Percentiles rank a stretch among this genome's conserved stretches.
Evolutionary conservation across 192 early-diverging fungal genomes (phyloP).

Genomic region (Chytriomyces sp.): DNA sequence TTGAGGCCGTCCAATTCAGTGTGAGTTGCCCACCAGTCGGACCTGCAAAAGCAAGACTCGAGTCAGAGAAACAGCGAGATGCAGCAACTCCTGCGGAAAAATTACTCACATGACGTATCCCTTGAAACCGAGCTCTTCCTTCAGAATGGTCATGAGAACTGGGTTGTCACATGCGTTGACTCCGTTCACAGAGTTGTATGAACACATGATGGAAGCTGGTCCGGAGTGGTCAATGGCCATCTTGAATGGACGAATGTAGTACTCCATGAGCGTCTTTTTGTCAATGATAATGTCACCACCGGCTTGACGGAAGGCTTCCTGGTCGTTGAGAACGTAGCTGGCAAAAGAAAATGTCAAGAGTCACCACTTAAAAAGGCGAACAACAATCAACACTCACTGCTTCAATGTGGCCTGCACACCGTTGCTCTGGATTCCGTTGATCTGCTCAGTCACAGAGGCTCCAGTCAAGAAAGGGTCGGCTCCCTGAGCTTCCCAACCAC

Average conservation of each 20-base stretch:
- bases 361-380: not conserved
- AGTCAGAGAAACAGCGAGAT: too few species aligned
- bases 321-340: conserved; percentile 54
- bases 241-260: conserved; percentile 66
- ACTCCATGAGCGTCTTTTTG: conserved; percentile 62
- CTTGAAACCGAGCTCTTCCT: conserved; percentile 59
- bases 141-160: conserved; percentile 54
- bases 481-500: conserved; percentile 56
- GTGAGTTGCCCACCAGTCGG: conserved; percentile 63
- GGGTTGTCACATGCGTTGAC: conserved; percentile 61
- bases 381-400: not conserved
- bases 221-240: conserved; percentile 42
- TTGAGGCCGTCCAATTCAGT: conserved; percentile 61
- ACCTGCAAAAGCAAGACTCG: too few species aligned
- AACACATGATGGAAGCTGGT: conserved; percentile 64
- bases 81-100: conserved; percentile 54
- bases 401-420: conserved; percentile 59
- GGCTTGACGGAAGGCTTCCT: conserved; percentile 41
- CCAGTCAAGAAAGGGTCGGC: conserved; percentile 55
- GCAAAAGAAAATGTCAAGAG: conserved; percentile 29
- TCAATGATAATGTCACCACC: conserved; percentile 47
- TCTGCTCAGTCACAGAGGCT: conserved; percentile 32
- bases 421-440: conserved; percentile 51
- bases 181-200: conserved; percentile 66
- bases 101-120: conserved; percentile 66